Base-by-base conservation (phyloP, 2,329 filamentous ascomycete genomes). In the Scedosporium dehoogii region DNA sequence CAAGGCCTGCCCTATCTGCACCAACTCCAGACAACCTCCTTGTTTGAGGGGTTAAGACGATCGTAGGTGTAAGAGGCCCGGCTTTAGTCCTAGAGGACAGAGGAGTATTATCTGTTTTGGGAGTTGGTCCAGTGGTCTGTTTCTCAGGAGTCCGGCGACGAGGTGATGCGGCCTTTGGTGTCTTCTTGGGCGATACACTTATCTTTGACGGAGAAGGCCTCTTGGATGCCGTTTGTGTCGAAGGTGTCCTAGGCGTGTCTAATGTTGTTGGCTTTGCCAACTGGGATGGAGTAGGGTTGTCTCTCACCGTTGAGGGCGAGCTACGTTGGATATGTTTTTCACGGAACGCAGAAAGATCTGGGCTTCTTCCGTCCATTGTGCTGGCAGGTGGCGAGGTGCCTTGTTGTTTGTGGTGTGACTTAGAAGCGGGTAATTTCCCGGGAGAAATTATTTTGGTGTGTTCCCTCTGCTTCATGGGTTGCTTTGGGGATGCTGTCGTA, bases 1-100 rank as follows among this genome's bases (percentile, higher is more conserved):
- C 90, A 62, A 92, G 80, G 0, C 89, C 90, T 65, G 81, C 76
- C 66, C 83, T 84, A 68, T 91, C 89, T 65, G 85, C 83, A 23
- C 89, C 88, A 64, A 92, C 70, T 0, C 88, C 88, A 14, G 87
- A 88, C 16, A 87, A 82, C 55, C 79, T 29, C 4, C 64, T 59
- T 16, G 72, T 72, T 63, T 84, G 81, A 2, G 87, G 85, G 3
- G 82, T 88, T 6, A 91, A 72, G 12, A 89, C 74, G 59, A 89
- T 79, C 18, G 79, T 82, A 14, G 89, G 88, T 1, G 85, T 88
- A 18, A 80, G 79, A 41, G 78, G 70, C 3, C 85, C 85, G 4
- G 81, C 85, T 21, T 72, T 72, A 3, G 74, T 73, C 68, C 84
- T 77, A 48, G 80, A 80, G 67, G 88, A 88, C 1, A 87, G 46